A percentile compares a stretch with the other conserved stretches of the same genome.
These are phyloP conservation scores for Populus hybrid DNA, from an alignment of 441 rosid genomes.

Conservation along the genomic window DNA sequence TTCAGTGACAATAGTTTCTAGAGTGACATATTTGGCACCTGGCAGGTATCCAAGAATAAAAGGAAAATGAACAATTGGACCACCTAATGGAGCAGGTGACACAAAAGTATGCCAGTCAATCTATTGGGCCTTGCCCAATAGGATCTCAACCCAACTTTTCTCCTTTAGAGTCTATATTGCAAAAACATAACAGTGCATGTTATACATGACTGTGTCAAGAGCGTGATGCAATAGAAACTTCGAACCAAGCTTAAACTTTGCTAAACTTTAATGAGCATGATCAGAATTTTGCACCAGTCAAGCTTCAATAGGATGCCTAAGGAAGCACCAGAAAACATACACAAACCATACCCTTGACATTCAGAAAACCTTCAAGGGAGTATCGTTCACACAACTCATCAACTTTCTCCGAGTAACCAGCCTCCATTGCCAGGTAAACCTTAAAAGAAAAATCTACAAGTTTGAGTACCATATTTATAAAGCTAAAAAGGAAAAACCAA, in stretches of 20 bases:
- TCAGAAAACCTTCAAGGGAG: conserved; percentile 73
- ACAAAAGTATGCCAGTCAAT: background rate
- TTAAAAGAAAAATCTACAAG: conserved; percentile 19
- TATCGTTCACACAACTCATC: conserved; percentile 77
- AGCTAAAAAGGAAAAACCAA: background rate
- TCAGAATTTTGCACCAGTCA: conserved; percentile 2
- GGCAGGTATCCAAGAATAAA: background rate
- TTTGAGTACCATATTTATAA: background rate
- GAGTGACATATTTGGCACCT: background rate
- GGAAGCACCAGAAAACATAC: background rate
- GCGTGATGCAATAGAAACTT: background rate
- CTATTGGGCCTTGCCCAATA: background rate
- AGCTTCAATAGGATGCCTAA: conserved; percentile 8
- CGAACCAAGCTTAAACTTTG: background rate
- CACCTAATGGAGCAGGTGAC: background rate
- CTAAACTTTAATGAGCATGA: background rate
- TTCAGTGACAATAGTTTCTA: background rate
- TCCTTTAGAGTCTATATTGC: background rate
- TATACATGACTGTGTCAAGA: background rate
- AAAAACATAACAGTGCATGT: background rate
- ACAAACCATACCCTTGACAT: conserved; percentile 49
- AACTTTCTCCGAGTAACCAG: conserved; percentile 92
- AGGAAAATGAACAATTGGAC: background rate
- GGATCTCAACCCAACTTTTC: conserved; percentile 2
- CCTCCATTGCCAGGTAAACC: conserved; percentile 99